Conservation (phyloP, 2,329 filamentous ascomycete genomes). For the Pestalotiopsis fici region DNA sequence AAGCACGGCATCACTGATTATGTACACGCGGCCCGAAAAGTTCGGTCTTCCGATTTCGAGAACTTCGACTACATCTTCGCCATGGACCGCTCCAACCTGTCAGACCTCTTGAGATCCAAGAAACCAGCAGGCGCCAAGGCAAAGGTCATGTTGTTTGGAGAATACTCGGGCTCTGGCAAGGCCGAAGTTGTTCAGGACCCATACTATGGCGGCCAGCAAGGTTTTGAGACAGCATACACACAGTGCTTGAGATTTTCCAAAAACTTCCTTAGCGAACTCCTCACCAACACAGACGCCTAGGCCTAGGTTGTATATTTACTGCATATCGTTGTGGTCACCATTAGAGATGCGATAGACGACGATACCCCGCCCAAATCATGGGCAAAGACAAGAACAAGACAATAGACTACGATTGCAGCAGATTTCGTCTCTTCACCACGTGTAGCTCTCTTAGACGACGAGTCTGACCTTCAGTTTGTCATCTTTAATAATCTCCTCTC, state of each 20-base stretch:
- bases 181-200: constrained; percentile 81
- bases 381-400: neutral
- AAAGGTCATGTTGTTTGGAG: constrained; percentile 81
- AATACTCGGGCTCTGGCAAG: constrained; percentile 67
- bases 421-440: neutral
- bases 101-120: constrained; percentile 65
- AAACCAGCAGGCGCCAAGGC: constrained; percentile 58
- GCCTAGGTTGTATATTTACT: constrained; percentile 34
- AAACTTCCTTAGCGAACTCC: constrained; percentile 69
- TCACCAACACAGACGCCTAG: neutral
- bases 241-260: constrained; percentile 77
- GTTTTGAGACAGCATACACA: constrained; percentile 84
- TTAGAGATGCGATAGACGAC: neutral
- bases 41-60: constrained; percentile 73
- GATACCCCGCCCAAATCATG: neutral
- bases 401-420: neutral
- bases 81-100: constrained; percentile 86
- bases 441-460: constrained; percentile 12
- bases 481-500: constrained; percentile 27
- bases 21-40: constrained; percentile 74
- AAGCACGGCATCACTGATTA: constrained; percentile 77
- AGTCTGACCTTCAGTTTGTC: constrained; percentile 34
- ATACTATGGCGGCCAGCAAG: constrained; percentile 84
- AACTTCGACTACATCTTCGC: constrained; percentile 92
- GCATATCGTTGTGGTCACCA: neutral